Evolutionary conservation across 2,329 filamentous ascomycete genomes (phyloP), one percentile per base, ranked within the genome.

Genomic region (Botrytis aclada): DNA sequence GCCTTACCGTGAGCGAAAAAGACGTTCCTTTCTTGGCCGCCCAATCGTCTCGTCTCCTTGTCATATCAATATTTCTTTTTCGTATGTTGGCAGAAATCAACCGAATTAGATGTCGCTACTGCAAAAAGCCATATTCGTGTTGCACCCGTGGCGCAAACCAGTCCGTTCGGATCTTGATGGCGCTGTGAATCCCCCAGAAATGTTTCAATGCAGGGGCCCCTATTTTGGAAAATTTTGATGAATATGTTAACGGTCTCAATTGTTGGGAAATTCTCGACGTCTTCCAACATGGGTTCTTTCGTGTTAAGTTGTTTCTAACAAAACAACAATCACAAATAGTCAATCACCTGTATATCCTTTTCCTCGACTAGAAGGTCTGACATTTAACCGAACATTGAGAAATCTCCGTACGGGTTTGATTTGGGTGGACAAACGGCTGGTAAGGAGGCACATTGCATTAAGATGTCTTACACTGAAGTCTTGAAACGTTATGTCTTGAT

Each of bases 121-220:
- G 34, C 45, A 67, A 18, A 66, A 41, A 29, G 25, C 65, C 65
- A 69, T 56, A 34, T 22, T 34, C n/a, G 39, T 51, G 60, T 71
- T 54, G 51, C 69, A 41, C 32, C 39, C 18, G 45, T 71, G 69
- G 69, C 41, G 43, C 56, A 64, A 71, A 25, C n/a, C 22, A 69
- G 66, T 69, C 43, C 39, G 41, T 37, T 70, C 51, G 32, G 41
- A 39, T 62, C n/a, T 71, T 65, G 37, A 18, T 25, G 43, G 61
- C 63, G 37, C 60, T 43, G 41, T 56, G 63, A 69, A 72, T 66
- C 41, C 63, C 22, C 54, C 22, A 41, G 54, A 58, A 39, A 67
- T 60, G 63, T 69, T 72, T 69, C 63, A 51, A 41, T 18, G 32
- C 70, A 72, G 41, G 47, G 70, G 63, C 51, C 62, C 47, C 51